Base-by-base conservation (phyloP, 129 eudicot genomes). In the Tagetes erecta region DNA sequence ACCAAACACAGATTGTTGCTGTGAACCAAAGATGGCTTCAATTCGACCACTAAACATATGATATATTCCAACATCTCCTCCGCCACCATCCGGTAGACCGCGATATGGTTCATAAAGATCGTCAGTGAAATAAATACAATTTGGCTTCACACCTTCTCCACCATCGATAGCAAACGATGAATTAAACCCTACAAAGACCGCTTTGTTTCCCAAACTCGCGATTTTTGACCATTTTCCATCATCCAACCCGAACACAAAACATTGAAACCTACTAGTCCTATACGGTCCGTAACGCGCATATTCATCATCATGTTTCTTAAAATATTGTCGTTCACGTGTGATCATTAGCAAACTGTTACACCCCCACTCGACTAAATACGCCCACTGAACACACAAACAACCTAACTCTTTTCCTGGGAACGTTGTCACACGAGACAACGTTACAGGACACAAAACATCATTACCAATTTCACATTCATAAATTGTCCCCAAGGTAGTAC, bases 11-110 rank as follows among this genome's bases (percentile, higher is more conserved):
- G 46, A 39, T 35, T 50, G 40, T 62, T 63, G 53, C 4, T 63
- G 53, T 4, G 77, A 62, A 9, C 41, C 49, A 5, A 78, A 39
- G 13, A 78, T 3, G 64, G 50, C 3, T 50, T 62, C 82, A 1
- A 78, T 78, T 31, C 67, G 13, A 39, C 47, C 72, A n/a, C 71
- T 36, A 3, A 47, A 31, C 72, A 78, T 63, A 78, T 33, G 46
- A 78, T 78, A 78, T n/a, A 78, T 36, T 7, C 82, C 82, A 1
- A 78, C 72, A 7, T 78, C 77, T 42, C 71, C 71, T 6, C 82
- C 77, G n/a, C 82, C 76, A 8, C 66, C 82, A 10, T 39, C 34
- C 1, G 77, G 82, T 33, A 78, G 37, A 70, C 37, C 77, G 5
- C 77, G 77, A 10, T 33, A 50, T 9, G 71, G 72, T 52, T 70